phyloP scores from a whole-genome alignment of 2,329 filamentous ascomycete genomes.

The Aureobasidium sp. region DNA sequence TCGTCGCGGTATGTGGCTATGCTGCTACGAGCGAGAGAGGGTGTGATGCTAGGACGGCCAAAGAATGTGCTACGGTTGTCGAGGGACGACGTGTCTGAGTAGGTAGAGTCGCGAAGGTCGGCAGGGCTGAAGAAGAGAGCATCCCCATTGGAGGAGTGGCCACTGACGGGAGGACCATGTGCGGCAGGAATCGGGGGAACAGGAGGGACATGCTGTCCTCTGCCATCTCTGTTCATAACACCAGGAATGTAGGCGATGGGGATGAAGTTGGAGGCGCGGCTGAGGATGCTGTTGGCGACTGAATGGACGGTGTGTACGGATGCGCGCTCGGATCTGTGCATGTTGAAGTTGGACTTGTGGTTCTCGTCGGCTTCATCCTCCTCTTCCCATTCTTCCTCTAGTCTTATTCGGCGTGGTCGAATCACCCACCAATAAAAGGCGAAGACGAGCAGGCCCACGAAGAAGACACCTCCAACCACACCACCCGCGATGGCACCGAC shows the following conservation, averaged over 20 bases:
- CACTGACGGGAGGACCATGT: constrained; percentile 43
- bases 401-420: constrained; percentile 65
- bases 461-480: constrained; percentile 75
- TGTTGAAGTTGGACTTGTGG: constrained; percentile 24
- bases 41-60: constrained; percentile 43
- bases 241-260: constrained; percentile 99
- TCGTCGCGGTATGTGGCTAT: constrained; percentile 92
- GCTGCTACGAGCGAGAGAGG: constrained; percentile 44
- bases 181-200: constrained; percentile 80
- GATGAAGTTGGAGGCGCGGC: constrained; percentile 95
- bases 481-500: constrained; percentile 85
- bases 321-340: constrained; percentile 44
- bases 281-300: constrained; percentile 90
- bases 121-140: constrained; percentile 91
- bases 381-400: constrained; percentile 46
- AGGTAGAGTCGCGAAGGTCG: constrained; percentile 84
- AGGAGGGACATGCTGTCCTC: constrained; percentile 59
- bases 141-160: constrained; percentile 50
- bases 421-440: constrained; percentile 83
- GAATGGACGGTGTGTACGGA: constrained; percentile 84
- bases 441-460: constrained; percentile 67
- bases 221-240: constrained; percentile 74
- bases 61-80: constrained; percentile 39
- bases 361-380: constrained; percentile 52
- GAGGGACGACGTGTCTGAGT: constrained; percentile 61